A percentile compares a stretch with the other conserved stretches of the same genome.
Conservation (phyloP, 2,329 filamentous ascomycete genomes). For the Curvularia hawaiiensis region DNA sequence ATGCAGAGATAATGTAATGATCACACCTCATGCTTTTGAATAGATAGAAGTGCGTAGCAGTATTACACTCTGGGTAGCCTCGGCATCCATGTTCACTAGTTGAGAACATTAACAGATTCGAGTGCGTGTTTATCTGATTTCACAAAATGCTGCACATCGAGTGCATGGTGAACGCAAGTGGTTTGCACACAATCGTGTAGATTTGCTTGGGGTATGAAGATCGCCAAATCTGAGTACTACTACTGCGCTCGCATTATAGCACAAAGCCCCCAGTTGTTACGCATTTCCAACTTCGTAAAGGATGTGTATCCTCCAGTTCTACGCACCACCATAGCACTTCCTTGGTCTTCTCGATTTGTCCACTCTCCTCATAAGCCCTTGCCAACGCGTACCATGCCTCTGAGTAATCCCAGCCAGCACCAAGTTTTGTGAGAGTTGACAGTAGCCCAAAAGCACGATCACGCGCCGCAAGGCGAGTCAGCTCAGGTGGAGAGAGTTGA, state of each 20-base stretch:
- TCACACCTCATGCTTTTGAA: not conserved
- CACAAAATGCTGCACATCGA: not conserved
- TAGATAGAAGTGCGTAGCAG: not conserved
- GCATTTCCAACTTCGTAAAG: conserved; percentile 77
- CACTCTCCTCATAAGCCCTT: conserved; percentile 84
- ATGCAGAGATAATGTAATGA: not conserved
- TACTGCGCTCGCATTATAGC: conserved; percentile 20
- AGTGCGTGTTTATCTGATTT: not conserved
- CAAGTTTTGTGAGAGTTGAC: conserved; percentile 81
- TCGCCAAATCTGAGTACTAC: not conserved
- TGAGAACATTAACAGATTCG: not conserved
- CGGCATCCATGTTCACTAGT: not conserved
- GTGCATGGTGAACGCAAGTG: too few species aligned
- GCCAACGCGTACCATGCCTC: conserved; percentile 94
- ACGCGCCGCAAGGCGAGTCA: conserved; percentile 85
- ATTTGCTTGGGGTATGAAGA: not conserved
- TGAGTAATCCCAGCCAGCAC: conserved; percentile 85
- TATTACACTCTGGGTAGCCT: not conserved
- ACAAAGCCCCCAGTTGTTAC: conserved; percentile 54
- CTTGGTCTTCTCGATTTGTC: conserved; percentile 84
- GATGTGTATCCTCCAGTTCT: conserved; percentile 85
- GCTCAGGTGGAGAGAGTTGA: conserved; percentile 64
- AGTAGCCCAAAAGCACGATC: conserved; percentile 88
- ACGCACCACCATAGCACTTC: conserved; percentile 98
- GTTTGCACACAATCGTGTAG: not conserved